Conservation (phyloP, 2,329 filamentous ascomycete genomes). For the Pseudocercospora eumusae region DNA sequence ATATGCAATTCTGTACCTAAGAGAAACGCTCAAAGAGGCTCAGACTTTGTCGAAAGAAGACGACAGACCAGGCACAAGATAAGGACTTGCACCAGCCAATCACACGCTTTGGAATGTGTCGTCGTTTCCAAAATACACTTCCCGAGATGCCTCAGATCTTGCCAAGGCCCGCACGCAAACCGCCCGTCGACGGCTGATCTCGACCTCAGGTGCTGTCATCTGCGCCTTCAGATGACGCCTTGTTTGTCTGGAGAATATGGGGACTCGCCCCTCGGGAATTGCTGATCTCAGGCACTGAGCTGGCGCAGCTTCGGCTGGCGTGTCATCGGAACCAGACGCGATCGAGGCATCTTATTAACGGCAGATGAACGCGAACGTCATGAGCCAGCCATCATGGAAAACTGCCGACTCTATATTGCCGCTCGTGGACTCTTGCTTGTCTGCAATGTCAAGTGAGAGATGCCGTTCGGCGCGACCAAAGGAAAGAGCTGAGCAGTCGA, state of each 20-base stretch:
- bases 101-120: neutral
- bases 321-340: neutral
- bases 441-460: neutral
- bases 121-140: slow-evolving; percentile 5
- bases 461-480: neutral
- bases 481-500: neutral
- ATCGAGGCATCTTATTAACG: neutral
- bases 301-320: slow-evolving; percentile 9
- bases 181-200: neutral
- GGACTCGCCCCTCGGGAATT: neutral
- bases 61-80: slow-evolving; percentile 16
- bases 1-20: slow-evolving; percentile 26
- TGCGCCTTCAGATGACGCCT: neutral
- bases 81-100: slow-evolving; percentile 2
- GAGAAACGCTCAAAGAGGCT: slow-evolving; percentile 20
- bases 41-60: slow-evolving; percentile 14
- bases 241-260: neutral
- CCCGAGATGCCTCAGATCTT: slow-evolving; percentile 6
- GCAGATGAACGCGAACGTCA: slow-evolving; percentile 7
- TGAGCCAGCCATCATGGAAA: neutral
- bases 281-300: neutral
- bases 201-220: slow-evolving; percentile 4
- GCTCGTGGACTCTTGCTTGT: neutral
- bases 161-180: neutral
- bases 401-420: neutral